Conservation (phyloP, 257 asterid genomes). For the Ilex asprella region DNA sequence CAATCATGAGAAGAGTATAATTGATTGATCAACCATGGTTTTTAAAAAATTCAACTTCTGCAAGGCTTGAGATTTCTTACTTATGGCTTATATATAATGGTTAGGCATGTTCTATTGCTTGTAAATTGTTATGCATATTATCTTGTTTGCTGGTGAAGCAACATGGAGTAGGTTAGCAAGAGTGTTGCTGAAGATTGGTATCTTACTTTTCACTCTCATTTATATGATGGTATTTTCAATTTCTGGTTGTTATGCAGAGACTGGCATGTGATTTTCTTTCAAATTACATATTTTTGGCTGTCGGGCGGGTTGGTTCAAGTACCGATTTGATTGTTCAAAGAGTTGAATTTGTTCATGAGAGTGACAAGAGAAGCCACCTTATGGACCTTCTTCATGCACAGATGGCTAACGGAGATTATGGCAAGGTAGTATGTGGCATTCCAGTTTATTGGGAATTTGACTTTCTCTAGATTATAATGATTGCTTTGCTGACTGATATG, state of each 20-base stretch:
- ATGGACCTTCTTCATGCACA: conserved; percentile 89
- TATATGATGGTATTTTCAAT: conserved; percentile 5
- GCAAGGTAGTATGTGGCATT: conserved; percentile 38
- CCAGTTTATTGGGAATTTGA: neutral
- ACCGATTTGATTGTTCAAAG: conserved; percentile 78
- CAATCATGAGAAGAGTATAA: neutral
- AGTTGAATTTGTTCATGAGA: conserved; percentile 69
- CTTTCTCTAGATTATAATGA: neutral
- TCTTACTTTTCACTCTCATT: neutral
- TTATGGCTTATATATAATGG: neutral
- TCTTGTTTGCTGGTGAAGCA: no score
- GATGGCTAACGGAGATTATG: conserved; percentile 47
- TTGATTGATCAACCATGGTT: neutral
- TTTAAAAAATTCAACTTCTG: neutral
- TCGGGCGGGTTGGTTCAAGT: conserved; percentile 91
- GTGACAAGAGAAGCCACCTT: conserved; percentile 78
- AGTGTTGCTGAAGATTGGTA: neutral
- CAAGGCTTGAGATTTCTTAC: neutral
- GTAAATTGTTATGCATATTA: neutral
- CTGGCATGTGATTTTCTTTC: conserved; percentile 87
- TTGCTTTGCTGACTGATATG: neutral
- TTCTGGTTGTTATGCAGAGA: conserved; percentile 53
- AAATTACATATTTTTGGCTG: conserved; percentile 75
- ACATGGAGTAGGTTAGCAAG: no score
- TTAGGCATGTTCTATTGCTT: neutral